phyloP scores from a whole-genome alignment of 2,329 filamentous ascomycete genomes.

The Hypomyces perniciosus region DNA sequence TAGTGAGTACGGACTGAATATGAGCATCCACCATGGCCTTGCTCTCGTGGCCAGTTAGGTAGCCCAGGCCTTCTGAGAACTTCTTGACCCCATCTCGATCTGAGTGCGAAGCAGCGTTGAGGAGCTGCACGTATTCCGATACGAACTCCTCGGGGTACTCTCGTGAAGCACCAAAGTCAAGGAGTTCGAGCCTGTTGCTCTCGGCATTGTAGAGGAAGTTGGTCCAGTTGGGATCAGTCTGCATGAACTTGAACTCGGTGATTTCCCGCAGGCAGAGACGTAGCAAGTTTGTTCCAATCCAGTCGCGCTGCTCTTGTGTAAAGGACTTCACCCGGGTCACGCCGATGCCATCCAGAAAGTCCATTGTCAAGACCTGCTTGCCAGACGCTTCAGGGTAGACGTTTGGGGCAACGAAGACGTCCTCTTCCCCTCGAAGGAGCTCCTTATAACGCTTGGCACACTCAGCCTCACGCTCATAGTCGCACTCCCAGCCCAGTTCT shows the following conservation, averaged over 20 bases:
- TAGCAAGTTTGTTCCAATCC: constrained; percentile 92
- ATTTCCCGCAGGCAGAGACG: constrained; percentile 90
- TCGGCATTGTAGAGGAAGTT: constrained; percentile 87
- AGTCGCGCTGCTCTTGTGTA: constrained; percentile 79
- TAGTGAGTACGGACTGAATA: constrained; percentile 76
- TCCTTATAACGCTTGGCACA: constrained; percentile 70
- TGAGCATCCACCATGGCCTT: constrained; percentile 84
- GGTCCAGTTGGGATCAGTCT: constrained; percentile 99
- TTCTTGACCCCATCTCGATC: constrained; percentile 59
- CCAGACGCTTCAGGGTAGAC: constrained; percentile 76
- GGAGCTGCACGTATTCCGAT: constrained; percentile 68
- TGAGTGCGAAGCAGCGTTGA: constrained; percentile 69
- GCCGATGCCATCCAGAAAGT: constrained; percentile 78
- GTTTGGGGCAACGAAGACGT: constrained; percentile 72
- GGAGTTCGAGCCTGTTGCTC: constrained; percentile 71
- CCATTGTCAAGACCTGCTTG: constrained; percentile 84
- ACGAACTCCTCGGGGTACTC: constrained; percentile 81
- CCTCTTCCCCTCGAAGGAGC: constrained; percentile 60
- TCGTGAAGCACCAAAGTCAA: constrained; percentile 91
- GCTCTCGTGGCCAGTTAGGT: constrained; percentile 87
- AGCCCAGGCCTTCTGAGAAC: constrained; percentile 73
- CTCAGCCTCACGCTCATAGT: constrained; percentile 83
- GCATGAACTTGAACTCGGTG: constrained; percentile 94
- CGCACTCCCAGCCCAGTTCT: constrained; percentile 94
- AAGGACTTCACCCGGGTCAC: constrained; percentile 76